Evolutionary conservation across 805 yeast species (phyloP), one percentile per base, ranked within the genome.

Genomic region (Kluyveromyces dobzhanskii): DNA sequence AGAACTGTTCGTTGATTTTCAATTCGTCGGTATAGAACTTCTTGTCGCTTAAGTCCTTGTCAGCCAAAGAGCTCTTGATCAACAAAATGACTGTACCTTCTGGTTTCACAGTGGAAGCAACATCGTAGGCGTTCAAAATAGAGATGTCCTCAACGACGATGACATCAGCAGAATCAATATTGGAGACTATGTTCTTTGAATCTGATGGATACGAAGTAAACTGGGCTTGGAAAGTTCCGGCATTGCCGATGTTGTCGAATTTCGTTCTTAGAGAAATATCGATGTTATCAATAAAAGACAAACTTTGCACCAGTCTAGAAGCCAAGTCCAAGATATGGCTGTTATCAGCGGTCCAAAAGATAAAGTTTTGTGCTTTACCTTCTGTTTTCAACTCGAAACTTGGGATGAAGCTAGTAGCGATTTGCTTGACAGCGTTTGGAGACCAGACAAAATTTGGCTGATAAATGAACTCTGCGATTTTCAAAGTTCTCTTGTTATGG

Each of bases 211-310:
- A 44, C 5, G 71, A 63, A 19, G 67, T 60, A 37, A 82, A 64
- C 53, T 80, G 84, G 28, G 87, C 72, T 59, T 81, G 85, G 57
- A 79, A 78, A 7, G 75, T 56, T 45, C 97, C 97, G 26, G 88
- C 90, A 37, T 73, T 74, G 12, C 76, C 65, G 27, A 69, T 56
- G 58, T 85, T 87, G 59, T 90, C 95, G 51, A 67, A 85, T 53
- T 74, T 75, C 37, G 82, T 71, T 57, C 82, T 70, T 57, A 75
- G 71, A 38, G 71, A 62, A 41, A 81, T 71, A 30, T 61, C 53
- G 41, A 74, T 66, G 37, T 69, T 55, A 42, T 73, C 73, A 49
- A 75, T 80, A 53, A 82, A 67, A 2, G 94, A 78, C 48, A 82
- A 68, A 17, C 85, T 68, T 44, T 78, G 82, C 0, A 87, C 81